These are phyloP conservation scores for Trichoderma endophyticum DNA, from an alignment of 2,329 filamentous ascomycete species.

Conservation along the genomic window DNA sequence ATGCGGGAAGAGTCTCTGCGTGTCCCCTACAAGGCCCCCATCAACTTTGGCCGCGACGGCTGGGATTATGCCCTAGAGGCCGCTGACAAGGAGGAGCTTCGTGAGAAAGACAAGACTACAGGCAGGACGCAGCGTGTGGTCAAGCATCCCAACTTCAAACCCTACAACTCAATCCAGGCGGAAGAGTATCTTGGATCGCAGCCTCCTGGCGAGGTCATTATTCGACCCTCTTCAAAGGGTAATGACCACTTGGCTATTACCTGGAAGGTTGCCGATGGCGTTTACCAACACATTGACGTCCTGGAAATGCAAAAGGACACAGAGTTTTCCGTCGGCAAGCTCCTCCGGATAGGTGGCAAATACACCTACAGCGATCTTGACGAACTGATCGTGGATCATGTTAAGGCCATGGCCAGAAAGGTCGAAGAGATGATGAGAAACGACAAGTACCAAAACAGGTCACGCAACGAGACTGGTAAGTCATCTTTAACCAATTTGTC, in stretches of 20 bases:
- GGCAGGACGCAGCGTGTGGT: slow-evolving; percentile 90
- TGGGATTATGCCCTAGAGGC: slow-evolving; percentile 86
- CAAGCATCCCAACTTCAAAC: slow-evolving; percentile 93
- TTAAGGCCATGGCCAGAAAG: slow-evolving; percentile 97
- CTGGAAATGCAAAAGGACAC: slow-evolving; percentile 96
- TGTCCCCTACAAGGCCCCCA: slow-evolving; percentile 64
- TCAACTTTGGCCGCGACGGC: slow-evolving; percentile 71
- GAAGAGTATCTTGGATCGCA: slow-evolving; percentile 90
- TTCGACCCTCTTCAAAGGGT: slow-evolving; percentile 91
- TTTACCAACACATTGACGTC: slow-evolving; percentile 98
- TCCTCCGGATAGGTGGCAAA: slow-evolving; percentile 80
- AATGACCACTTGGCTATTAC: slow-evolving; percentile 93
- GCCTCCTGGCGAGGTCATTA: slow-evolving; percentile 83
- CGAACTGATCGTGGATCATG: slow-evolving; percentile 93
- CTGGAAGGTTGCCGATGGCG: slow-evolving; percentile 93
- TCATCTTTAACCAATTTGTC: slow-evolving; percentile 21
- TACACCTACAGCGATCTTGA: slow-evolving; percentile 95
- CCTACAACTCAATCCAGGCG: slow-evolving; percentile 88
- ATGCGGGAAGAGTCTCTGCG: slow-evolving; percentile 78
- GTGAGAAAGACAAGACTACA: slow-evolving; percentile 80
- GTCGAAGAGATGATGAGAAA: slow-evolving; percentile 93
- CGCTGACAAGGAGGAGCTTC: slow-evolving; percentile 75
- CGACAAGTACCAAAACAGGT: slow-evolving; percentile 87
- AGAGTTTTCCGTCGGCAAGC: slow-evolving; percentile 87
- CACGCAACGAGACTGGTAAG: slow-evolving; percentile 80